Percentiles rank a stretch among this genome's conserved stretches.
These are phyloP conservation scores for Colletotrichum tropicale DNA, from an alignment of 2,329 filamentous ascomycete species.

Conservation along the genomic window DNA sequence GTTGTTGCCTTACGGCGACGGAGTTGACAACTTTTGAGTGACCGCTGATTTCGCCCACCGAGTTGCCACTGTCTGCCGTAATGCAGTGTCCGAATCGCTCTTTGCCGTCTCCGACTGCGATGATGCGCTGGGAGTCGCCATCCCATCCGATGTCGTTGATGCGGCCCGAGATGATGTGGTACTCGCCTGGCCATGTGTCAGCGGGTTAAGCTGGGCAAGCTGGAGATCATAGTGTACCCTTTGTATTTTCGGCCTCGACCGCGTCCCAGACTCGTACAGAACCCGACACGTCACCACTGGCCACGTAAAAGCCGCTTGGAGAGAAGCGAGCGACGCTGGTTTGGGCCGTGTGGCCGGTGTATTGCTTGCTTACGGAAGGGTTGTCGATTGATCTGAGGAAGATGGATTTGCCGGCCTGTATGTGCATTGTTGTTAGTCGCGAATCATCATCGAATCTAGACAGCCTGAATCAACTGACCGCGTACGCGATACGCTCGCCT, in stretches of 20 bases:
- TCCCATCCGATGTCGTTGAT: conserved; percentile 99
- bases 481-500: conserved; percentile 91
- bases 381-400: conserved; percentile 95
- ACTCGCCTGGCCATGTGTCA: conserved; percentile 65
- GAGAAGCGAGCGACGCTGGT: conserved; percentile 95
- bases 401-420: conserved; percentile 91
- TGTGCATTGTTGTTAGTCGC: not conserved
- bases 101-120: conserved; percentile 93
- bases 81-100: conserved; percentile 94
- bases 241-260: conserved; percentile 82
- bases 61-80: conserved; percentile 94
- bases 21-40: conserved; percentile 91
- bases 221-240: conserved; percentile 51
- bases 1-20: conserved; percentile 86
- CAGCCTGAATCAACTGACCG: conserved; percentile 60
- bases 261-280: conserved; percentile 92
- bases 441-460: not conserved
- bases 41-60: conserved; percentile 90
- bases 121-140: conserved; percentile 93
- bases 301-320: conserved; percentile 93
- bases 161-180: conserved; percentile 89
- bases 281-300: conserved; percentile 86
- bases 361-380: conserved; percentile 84
- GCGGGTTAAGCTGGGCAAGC: not conserved
- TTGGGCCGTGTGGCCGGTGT: conserved; percentile 85